Base-by-base conservation (phyloP, 768 basidiomycete species). In the Favolaschia claudopus region DNA sequence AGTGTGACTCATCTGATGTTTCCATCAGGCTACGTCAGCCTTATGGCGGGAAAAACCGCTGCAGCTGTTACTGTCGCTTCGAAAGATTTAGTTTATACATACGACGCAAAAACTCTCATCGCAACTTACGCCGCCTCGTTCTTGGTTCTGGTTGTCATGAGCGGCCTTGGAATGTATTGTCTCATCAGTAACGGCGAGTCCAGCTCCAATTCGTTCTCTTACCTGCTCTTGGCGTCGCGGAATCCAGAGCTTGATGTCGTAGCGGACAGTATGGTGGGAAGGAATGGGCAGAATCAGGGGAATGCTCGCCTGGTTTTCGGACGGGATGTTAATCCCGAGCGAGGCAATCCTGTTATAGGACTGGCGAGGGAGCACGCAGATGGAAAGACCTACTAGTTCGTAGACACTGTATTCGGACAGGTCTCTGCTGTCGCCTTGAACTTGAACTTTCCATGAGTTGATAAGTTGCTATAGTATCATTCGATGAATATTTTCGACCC, bases 121-220 rank as follows among this genome's bases (percentile, higher is more conserved):
- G 29, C 27, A 10, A 60, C 58, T 12, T 60, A 60, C 22, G 8
- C 37, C 2, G 15, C 24, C 14, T 29, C 37, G 1, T 53, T 60
- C 38, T 50, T 13, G 10, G 10, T 53, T 22, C 28, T 60, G 5
- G 43, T 60, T 10, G 9, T 60, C 8, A 39, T 33, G 8, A 40
- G 28, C 50, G 15, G 14, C 43, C 15, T 53, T 13, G 58, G 58
- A 13, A 34, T 53, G 27, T 39, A 38, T 20, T 51, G 34, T 22
- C 25, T 60, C 24, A 33, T 37, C 43, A 17, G 50, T n/a, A 53
- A 47, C 15, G 51, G 58, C 8, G 58, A 51, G 49, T n/a, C 49
- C 19, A 38, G 36, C 43, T 38, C 43, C 15, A 60, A 53, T n/a
- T 19, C 37, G 15, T 60, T 53, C 10, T 46, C 58, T 13, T 34